Base-by-base conservation (phyloP, 192 early-diverging fungal species). In the Neocallimastix lanati region DNA sequence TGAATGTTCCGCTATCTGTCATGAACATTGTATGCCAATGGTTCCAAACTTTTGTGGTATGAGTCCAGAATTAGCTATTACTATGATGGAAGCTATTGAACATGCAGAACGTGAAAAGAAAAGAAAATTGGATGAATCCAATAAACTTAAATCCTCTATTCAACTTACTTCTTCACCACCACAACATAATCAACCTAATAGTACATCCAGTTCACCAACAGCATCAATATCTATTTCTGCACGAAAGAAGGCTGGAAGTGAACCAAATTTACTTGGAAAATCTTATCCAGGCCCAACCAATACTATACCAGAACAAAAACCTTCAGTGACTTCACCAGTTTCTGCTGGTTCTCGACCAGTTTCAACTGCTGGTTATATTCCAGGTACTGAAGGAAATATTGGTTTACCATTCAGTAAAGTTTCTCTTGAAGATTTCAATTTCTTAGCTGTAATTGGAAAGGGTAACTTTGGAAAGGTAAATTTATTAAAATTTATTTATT, bases 21-120 rank as follows among this genome's bases (percentile, higher is more conserved):
- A 99, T 83, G 86, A 90, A 29, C 88, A 88, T 28, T 99, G 97
- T 85, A 87, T 90, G 78, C 88, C 91, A 78, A 88, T 94, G 77
- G 92, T 99, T 27, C 97, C 97, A 5, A 92, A 95, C 79, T 91
- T 96, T 21, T 99, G 97, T 80, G 97, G 97, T 13, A 87, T 98
- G 82, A 90, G 92, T 15, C 92, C 93, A 88, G 91, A 90, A 77
- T 87, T 93, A 87, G 94, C 97, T 12, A 93, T 92, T 81, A 92
- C 93, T 77, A 94, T 99, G 87, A 83, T 96, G 76, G 84, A 85
- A 67, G 94, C 95, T 79, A 93, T 98, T 81, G 93, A 94, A 81
- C 80, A 80, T 82, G 89, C 86, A 12, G 88, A 89, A 76, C 37
- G 76, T 76, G 77, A 67, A 30, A 80, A 80, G 80, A 67, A 67